These are phyloP conservation scores for Microglena sp. DNA, from an alignment of 139 green algal genomes.

Conservation along the genomic window DNA sequence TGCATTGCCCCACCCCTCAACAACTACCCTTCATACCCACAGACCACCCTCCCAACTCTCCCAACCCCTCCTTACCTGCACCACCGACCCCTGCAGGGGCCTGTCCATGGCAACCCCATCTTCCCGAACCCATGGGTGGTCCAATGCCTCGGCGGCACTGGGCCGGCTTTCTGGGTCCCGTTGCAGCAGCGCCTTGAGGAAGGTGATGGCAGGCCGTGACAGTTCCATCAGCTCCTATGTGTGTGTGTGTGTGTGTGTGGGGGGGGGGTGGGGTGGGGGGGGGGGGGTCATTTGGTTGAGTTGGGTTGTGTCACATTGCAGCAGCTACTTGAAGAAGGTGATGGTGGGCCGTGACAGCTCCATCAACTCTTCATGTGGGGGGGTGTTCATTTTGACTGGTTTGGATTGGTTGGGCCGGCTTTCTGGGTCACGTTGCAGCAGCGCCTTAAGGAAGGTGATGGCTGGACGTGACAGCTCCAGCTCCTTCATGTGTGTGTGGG, in stretches of 20 bases:
- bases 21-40: too few species aligned
- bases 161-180: conserved; percentile 57
- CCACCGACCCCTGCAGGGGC: conserved; percentile 49
- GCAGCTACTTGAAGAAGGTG: too few species aligned
- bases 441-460: conserved; percentile 27
- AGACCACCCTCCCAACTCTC: too few species aligned
- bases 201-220: conserved; percentile 21
- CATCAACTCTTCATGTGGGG: too few species aligned
- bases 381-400: not conserved
- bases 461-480: conserved; percentile 32
- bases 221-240: conserved; percentile 34
- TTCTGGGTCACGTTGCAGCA: conserved; percentile 57
- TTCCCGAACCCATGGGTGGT: conserved; percentile 55
- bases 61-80: too few species aligned
- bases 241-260: conserved; percentile 26
- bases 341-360: too few species aligned
- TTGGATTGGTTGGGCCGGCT: conserved; percentile 24
- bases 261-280: too few species aligned
- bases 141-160: conserved; percentile 50
- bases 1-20: too few species aligned
- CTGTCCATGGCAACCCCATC: conserved; percentile 24
- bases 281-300: not conserved
- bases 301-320: too few species aligned
- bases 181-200: conserved; percentile 45
- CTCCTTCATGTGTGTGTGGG: too few species aligned